Evolutionary conservation across 768 basidiomycete genomes (phyloP).

Genomic region (Lactarius akahatsu): DNA sequence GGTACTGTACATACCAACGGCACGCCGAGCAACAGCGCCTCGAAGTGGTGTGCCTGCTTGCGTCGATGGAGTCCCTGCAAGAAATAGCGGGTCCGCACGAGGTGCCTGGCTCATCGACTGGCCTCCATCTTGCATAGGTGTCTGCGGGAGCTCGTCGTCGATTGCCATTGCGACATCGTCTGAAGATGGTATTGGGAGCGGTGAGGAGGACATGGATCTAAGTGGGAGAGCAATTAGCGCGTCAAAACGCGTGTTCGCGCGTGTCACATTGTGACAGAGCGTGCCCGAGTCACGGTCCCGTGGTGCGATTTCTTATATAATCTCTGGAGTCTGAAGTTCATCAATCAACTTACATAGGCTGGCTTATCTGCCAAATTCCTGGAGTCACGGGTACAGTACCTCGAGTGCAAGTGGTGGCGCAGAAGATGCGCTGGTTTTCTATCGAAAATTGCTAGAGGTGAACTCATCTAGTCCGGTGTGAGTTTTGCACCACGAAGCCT

Average conservation of each 20-base stretch:
- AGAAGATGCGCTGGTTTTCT: too few relatives aligned
- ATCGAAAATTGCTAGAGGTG: too few relatives aligned
- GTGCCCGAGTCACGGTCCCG: not conserved
- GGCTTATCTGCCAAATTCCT: too few relatives aligned
- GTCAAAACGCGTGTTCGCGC: slow-evolving; percentile 17
- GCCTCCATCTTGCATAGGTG: slow-evolving; percentile 32
- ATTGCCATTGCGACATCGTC: slow-evolving; percentile 23
- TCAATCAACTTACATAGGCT: too few relatives aligned
- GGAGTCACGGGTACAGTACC: too few relatives aligned
- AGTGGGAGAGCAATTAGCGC: slow-evolving; percentile 11
- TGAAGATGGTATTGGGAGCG: slow-evolving; percentile 28
- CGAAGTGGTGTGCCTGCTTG: slow-evolving; percentile 26
- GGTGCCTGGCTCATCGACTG: slow-evolving; percentile 37
- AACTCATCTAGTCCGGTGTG: too few relatives aligned
- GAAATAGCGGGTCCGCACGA: slow-evolving; percentile 23
- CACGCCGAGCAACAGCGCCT: slow-evolving; percentile 24
- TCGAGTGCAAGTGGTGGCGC: too few relatives aligned
- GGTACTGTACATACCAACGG: slow-evolving; percentile 25
- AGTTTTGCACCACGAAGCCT: too few relatives aligned
- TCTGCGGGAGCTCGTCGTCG: slow-evolving; percentile 27
- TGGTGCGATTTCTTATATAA: too few relatives aligned
- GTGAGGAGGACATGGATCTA: slow-evolving; percentile 30
- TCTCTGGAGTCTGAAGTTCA: too few relatives aligned
- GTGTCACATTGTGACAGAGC: slow-evolving; percentile 29
- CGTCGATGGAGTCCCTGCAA: slow-evolving; percentile 26